These are phyloP conservation scores for Kregervanrija delftensis DNA, from an alignment of 805 yeast genomes.

Conservation along the genomic window DNA sequence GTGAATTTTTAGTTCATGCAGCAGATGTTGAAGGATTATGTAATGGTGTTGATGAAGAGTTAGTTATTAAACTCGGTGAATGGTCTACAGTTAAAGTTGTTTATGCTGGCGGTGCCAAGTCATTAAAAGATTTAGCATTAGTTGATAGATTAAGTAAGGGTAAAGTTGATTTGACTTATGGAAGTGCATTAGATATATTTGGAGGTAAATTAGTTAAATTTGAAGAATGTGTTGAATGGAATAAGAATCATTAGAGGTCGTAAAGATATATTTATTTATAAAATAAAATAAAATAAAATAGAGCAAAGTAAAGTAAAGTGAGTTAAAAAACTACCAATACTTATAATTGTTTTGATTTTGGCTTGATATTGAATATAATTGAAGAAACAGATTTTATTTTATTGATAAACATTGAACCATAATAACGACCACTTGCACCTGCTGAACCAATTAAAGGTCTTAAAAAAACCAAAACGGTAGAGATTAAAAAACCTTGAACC, in stretches of 20 bases:
- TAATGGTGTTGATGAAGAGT: slow-evolving; percentile 78
- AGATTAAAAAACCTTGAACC: slow-evolving; percentile 45
- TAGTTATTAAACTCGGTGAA: slow-evolving; percentile 64
- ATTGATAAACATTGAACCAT: no score
- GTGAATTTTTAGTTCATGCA: slow-evolving; percentile 90
- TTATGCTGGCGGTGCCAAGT: slow-evolving; percentile 95
- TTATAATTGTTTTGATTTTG: no score
- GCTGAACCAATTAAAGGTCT: slow-evolving; percentile 30
- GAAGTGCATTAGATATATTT: slow-evolving; percentile 89
- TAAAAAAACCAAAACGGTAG: slow-evolving; percentile 29
- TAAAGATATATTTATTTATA: background rate
- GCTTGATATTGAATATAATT: no score
- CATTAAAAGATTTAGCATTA: slow-evolving; percentile 55
- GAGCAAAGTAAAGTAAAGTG: background rate
- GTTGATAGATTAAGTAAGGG: slow-evolving; percentile 70
- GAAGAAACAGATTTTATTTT: no score
- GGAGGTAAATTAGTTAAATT: slow-evolving; percentile 83
- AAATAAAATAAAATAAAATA: no score
- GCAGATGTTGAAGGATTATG: slow-evolving; percentile 98
- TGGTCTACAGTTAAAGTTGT: slow-evolving; percentile 56
- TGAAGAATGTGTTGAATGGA: slow-evolving; percentile 73
- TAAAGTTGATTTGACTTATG: slow-evolving; percentile 85
- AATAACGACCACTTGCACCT: slow-evolving; percentile 15
- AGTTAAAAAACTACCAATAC: background rate
- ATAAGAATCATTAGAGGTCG: slow-evolving; percentile 22